These are phyloP conservation scores for Torulaspora quercuum DNA, from an alignment of 805 yeast species.

Conservation along the genomic window DNA sequence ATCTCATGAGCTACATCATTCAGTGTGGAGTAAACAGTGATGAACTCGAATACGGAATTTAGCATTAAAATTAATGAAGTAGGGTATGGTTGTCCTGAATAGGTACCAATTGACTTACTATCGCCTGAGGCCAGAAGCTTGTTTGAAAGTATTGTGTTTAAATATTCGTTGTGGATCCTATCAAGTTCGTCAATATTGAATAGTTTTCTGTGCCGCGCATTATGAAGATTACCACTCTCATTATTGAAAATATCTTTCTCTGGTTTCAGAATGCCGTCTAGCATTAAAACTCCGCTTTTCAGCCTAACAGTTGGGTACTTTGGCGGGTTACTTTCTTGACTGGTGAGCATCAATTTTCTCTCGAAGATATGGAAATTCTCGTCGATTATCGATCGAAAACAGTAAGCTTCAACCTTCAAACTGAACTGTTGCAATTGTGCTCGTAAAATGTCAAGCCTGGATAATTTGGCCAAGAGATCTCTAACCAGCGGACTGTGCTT, in stretches of 20 bases:
- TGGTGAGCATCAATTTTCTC: conserved; percentile 27
- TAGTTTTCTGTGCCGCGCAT: neutral
- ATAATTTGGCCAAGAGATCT: conserved; percentile 31
- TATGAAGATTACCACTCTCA: conserved; percentile 11
- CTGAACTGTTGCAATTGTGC: conserved; percentile 37
- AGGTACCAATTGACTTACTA: conserved; percentile 33
- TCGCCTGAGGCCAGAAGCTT: conserved; percentile 26
- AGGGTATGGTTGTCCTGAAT: conserved; percentile 42
- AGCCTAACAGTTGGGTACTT: conserved; percentile 34
- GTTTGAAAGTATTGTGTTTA: conserved; percentile 28
- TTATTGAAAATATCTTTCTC: conserved; percentile 20
- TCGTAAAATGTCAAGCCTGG: conserved; percentile 33
- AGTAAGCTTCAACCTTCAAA: conserved; percentile 33
- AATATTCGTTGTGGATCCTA: conserved; percentile 35
- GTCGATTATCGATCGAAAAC: conserved; percentile 35
- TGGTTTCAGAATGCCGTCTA: conserved; percentile 35
- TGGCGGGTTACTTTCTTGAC: conserved; percentile 36
- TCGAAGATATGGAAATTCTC: conserved; percentile 32
- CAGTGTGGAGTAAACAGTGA: conserved; percentile 39
- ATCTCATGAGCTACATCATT: conserved; percentile 37
- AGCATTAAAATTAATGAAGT: conserved; percentile 42
- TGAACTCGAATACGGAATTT: conserved; percentile 40
- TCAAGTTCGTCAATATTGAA: conserved; percentile 49
- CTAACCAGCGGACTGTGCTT: conserved; percentile 27
- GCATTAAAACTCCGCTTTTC: conserved; percentile 27